A percentile compares a stretch with the other conserved stretches of the same genome.
These are phyloP conservation scores for Aspergillus incahuasiensis DNA, from an alignment of 495 filamentous ascomycete genomes.

Conservation along the genomic window DNA sequence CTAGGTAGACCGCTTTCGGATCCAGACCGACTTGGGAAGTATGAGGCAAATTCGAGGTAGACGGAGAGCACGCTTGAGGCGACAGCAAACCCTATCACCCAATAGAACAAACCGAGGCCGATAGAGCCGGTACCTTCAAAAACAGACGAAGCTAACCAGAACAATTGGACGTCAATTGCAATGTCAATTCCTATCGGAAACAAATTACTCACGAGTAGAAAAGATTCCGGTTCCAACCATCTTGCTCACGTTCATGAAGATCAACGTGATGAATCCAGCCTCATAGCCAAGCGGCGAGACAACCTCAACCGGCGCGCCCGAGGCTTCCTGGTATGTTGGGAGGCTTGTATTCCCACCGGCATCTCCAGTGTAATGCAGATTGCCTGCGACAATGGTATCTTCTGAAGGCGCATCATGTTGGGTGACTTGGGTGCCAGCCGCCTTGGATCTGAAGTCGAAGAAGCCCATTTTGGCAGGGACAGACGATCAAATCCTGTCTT, in stretches of 20 bases:
- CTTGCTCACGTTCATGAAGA: slow-evolving; percentile 59
- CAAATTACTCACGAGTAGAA: slow-evolving; percentile 50
- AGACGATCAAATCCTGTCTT: background rate
- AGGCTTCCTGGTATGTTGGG: slow-evolving; percentile 57
- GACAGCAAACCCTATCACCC: slow-evolving; percentile 55
- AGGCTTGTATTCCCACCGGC: slow-evolving; percentile 52
- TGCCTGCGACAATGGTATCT: slow-evolving; percentile 30
- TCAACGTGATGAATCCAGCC: slow-evolving; percentile 50
- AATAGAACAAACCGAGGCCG: slow-evolving; percentile 56
- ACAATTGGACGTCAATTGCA: background rate
- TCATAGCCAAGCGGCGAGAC: slow-evolving; percentile 56
- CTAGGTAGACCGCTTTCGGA: slow-evolving; percentile 62
- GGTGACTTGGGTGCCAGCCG: background rate
- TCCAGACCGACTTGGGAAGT: slow-evolving; percentile 62
- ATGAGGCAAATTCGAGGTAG: slow-evolving; percentile 58
- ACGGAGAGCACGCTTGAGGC: slow-evolving; percentile 46
- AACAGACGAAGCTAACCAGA: slow-evolving; percentile 46
- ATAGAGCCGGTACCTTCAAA: slow-evolving; percentile 54
- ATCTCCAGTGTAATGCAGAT: slow-evolving; percentile 46
- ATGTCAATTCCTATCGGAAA: background rate
- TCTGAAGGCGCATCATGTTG: slow-evolving; percentile 6
- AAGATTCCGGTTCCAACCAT: slow-evolving; percentile 67
- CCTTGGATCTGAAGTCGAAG: background rate
- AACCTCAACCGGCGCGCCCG: slow-evolving; percentile 57
- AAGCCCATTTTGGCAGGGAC: background rate